phyloP scores from a whole-genome alignment of 352 stramenopile genomes.

The Elongisporangium senticosum region DNA sequence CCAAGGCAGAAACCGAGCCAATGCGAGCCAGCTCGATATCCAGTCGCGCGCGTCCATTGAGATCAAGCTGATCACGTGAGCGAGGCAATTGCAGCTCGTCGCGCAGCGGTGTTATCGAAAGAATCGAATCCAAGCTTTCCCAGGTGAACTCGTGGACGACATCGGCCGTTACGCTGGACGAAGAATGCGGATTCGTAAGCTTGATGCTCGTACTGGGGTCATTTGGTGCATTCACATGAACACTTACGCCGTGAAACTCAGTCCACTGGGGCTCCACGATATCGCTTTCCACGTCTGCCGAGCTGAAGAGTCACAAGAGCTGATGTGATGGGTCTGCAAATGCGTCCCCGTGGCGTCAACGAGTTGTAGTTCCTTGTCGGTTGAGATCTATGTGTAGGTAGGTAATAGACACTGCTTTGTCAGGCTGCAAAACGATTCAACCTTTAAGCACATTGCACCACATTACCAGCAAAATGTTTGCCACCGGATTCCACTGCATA shows the following conservation, averaged over 20 bases:
- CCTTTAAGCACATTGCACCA: neutral
- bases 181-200: neutral
- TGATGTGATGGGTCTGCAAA: slow-evolving; percentile 12
- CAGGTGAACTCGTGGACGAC: slow-evolving; percentile 24
- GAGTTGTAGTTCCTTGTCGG: slow-evolving; percentile 22
- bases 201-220: neutral
- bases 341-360: slow-evolving; percentile 12
- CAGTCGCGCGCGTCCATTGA: neutral
- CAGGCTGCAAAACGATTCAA: neutral
- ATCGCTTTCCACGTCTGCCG: slow-evolving; percentile 17
- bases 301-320: slow-evolving; percentile 3
- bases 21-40: slow-evolving; percentile 6
- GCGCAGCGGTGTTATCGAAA: slow-evolving; percentile 7
- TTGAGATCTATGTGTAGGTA: slow-evolving; percentile 17
- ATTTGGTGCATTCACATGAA: neutral
- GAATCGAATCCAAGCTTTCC: slow-evolving; percentile 12
- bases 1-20: slow-evolving; percentile 18
- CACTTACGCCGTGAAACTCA: slow-evolving; percentile 32
- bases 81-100: slow-evolving; percentile 13
- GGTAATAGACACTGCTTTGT: neutral
- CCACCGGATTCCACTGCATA: slow-evolving; percentile 28
- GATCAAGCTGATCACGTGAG: neutral
- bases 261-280: slow-evolving; percentile 40
- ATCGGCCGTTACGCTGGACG: slow-evolving; percentile 4
- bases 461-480: slow-evolving; percentile 26